These are phyloP conservation scores for Sergeia podlipaevii DNA, from an alignment of 208 protist genomes.

Conservation along the genomic window DNA sequence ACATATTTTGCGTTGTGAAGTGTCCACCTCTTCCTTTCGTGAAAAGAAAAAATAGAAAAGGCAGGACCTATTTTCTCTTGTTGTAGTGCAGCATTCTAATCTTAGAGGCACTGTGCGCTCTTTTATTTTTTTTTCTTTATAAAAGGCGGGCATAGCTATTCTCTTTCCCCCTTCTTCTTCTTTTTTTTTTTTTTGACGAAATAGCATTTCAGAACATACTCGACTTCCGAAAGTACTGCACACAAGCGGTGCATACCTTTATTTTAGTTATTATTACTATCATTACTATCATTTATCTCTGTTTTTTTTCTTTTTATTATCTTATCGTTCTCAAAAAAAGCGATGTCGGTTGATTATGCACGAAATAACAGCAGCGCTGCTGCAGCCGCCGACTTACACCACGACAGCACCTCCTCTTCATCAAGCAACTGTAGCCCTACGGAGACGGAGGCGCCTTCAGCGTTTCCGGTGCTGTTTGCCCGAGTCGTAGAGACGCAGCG, in stretches of 20 bases:
- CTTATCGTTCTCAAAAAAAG: background rate
- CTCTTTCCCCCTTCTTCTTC: constrained; percentile 1
- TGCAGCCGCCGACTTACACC: constrained; percentile 11
- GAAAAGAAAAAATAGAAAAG: too few species aligned
- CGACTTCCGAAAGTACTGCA: too few species aligned
- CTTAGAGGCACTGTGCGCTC: too few species aligned
- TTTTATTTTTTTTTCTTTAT: background rate
- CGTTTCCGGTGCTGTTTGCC: constrained; percentile 32
- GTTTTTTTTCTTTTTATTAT: constrained; percentile 8
- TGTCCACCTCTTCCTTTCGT: too few species aligned
- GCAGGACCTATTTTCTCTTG: too few species aligned
- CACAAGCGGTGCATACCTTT: too few species aligned
- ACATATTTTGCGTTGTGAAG: too few species aligned
- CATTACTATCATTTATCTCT: too few species aligned
- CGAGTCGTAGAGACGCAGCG: constrained; percentile 53
- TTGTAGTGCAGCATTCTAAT: too few species aligned
- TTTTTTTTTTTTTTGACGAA: background rate
- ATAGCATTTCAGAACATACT: too few species aligned
- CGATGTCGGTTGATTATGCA: background rate
- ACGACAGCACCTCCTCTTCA: constrained; percentile 46
- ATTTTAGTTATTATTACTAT: too few species aligned
- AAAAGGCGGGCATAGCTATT: too few species aligned
- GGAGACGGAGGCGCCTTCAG: constrained; percentile 8
- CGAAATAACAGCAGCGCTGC: background rate
- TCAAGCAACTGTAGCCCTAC: constrained; percentile 24